Percentiles rank a stretch among this genome's conserved stretches.
These are phyloP conservation scores for Fraxinus albicans DNA, from an alignment of 305 asterid species.

Conservation along the genomic window DNA sequence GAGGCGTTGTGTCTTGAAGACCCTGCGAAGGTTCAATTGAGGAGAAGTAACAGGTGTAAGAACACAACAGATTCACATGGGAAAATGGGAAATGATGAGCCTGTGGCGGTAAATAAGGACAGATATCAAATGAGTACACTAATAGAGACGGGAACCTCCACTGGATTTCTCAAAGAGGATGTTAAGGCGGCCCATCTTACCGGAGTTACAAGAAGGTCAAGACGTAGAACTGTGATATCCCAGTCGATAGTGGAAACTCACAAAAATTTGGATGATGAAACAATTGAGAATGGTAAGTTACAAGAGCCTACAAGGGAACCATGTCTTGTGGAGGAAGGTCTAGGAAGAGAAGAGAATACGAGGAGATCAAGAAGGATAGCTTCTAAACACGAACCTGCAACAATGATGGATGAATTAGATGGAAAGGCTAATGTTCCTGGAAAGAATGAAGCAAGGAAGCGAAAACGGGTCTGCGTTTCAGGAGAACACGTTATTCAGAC, in stretches of 20 bases:
- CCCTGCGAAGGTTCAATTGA: slow-evolving; percentile 26
- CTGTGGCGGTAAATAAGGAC: slow-evolving; percentile 23
- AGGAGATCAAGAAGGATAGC: slow-evolving; percentile 40
- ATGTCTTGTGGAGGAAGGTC: slow-evolving; percentile 15
- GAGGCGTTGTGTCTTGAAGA: slow-evolving; percentile 26
- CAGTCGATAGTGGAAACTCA: slow-evolving; percentile 12
- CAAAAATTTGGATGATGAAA: slow-evolving; percentile 11
- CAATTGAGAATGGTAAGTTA: slow-evolving; percentile 15
- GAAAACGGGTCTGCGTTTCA: slow-evolving; percentile 16
- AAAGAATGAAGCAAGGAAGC: slow-evolving; percentile 24
- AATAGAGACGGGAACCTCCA: slow-evolving; percentile 8
- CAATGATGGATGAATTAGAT: slow-evolving; percentile 12
- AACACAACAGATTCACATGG: slow-evolving; percentile 25
- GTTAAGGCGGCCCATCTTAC: slow-evolving; percentile 20
- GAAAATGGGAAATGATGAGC: slow-evolving; percentile 19
- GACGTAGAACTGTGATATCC: slow-evolving; percentile 20
- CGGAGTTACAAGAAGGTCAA: slow-evolving; percentile 28
- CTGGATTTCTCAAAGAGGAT: slow-evolving; percentile 20
- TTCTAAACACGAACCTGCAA: slow-evolving; percentile 18
- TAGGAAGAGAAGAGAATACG: slow-evolving; percentile 19
- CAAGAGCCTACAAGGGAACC: slow-evolving; percentile 19
- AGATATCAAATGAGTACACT: slow-evolving; percentile 16
- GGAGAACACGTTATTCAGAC: slow-evolving; percentile 13
- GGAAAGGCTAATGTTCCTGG: slow-evolving; percentile 28
- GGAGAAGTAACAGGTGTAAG: slow-evolving; percentile 40